phyloP scores from a whole-genome alignment of 768 basidiomycete species.

The Sarcodon sp. region DNA sequence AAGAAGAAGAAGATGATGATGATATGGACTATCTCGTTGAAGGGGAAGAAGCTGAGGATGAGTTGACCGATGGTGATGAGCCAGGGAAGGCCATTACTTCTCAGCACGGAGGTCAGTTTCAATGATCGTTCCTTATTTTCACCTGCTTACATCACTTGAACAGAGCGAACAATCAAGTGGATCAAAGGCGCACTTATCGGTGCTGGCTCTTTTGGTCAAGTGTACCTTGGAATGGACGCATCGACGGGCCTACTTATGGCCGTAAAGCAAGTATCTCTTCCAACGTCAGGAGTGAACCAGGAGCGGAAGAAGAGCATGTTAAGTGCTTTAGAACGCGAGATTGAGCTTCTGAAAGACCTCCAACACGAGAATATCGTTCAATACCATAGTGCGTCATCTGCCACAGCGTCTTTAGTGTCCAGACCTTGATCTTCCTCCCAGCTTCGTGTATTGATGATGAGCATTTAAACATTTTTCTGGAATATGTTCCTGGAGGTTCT shows the following conservation, averaged over 20 bases:
- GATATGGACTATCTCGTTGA: constrained; percentile 33
- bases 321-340: constrained; percentile 84
- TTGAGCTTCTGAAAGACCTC: constrained; percentile 83
- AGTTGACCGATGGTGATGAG: constrained; percentile 27
- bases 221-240: constrained; percentile 93
- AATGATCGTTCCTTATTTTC: neutral
- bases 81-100: constrained; percentile 41
- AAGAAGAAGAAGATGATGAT: constrained; percentile 31
- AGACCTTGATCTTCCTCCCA: constrained; percentile 16
- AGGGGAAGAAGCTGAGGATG: constrained; percentile 26
- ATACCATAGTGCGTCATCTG: constrained; percentile 68
- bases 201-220: constrained; percentile 89
- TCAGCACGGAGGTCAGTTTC: constrained; percentile 29
- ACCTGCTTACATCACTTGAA: constrained; percentile 6
- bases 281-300: constrained; percentile 73
- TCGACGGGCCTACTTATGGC: constrained; percentile 87
- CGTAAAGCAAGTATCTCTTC: constrained; percentile 93
- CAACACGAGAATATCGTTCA: constrained; percentile 97
- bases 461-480: constrained; percentile 89
- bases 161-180: constrained; percentile 74
- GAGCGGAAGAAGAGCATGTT: constrained; percentile 93
- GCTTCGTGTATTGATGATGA: constrained; percentile 91
- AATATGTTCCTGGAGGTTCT: constrained; percentile 94
- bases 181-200: constrained; percentile 95
- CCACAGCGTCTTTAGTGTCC: neutral